Base-by-base conservation (phyloP, 257 asterid species). In the Thymus quinquecostatus region DNA sequence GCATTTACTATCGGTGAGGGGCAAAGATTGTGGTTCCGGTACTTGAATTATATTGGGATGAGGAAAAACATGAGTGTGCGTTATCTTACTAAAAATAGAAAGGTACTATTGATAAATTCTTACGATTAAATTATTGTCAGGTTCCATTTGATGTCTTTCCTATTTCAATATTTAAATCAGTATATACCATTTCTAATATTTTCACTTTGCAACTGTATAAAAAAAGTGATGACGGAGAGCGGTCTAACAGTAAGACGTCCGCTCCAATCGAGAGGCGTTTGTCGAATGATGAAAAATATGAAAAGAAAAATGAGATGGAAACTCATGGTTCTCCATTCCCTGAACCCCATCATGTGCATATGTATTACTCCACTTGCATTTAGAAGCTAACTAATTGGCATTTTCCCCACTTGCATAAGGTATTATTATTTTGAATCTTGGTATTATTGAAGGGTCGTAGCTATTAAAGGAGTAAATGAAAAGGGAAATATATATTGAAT, bases 361-460 rank as follows among this genome's bases (percentile, higher is more conserved):
- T 21, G 21, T 21, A 21, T 21, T 21, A 21, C 21, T 21, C 21
- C 44, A 38, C 44, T 3, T 38, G 44, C 44, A 38, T 38, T 38
- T 54, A 43, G 74, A 73, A 63, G 10, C 50, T 34, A 5, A 27
- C 30, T 34, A 21, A 29, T 21, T 21, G 21, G 21, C 21, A 21
- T 21, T 21, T 21, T 21, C 21, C 21, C 21, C 21, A 21, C 21
- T 21, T 21, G 21, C 21, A 21, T 21, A 21, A 21, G 21, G 21
- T 21, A 21, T 21, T 21, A 21, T 21, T 21, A 21, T 21, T 21
- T 21, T 21, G 21, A 21, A 21, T 21, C 21, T 21, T 14, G 54
- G 61, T 60, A 50, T 13, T 38, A 40, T 38, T 38, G 44, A 6
- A 9, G 76, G 64, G 57, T 69, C 69, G 54, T 58, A 56, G 14